Conservation (phyloP, 345 rosid species). For the Citrus cavaleriei region DNA sequence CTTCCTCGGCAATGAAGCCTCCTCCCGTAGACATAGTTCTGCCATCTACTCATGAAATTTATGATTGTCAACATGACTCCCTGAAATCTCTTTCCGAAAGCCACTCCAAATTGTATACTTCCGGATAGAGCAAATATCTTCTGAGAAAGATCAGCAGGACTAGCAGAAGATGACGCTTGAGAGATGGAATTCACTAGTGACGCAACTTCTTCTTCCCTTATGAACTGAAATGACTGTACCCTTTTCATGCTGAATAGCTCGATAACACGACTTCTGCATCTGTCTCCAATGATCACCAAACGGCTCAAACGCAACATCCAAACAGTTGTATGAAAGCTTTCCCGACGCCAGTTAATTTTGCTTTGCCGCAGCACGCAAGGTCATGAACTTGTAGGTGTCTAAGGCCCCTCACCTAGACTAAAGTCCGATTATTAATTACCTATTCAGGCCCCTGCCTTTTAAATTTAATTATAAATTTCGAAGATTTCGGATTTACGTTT, state of each 20-base stretch:
- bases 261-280: conserved; percentile 21
- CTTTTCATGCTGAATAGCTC: conserved; percentile 31
- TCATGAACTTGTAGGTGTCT: conserved; percentile 14
- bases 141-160: conserved; percentile 25
- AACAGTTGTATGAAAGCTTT: conserved; percentile 10
- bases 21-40: conserved; percentile 9
- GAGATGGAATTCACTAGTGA: conserved; percentile 26
- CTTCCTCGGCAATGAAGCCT: conserved; percentile 17
- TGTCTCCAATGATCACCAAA: conserved; percentile 33
- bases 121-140: conserved; percentile 20
- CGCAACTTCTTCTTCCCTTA: conserved; percentile 38
- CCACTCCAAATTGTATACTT: conserved; percentile 23
- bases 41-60: conserved; percentile 6
- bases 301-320: conserved; percentile 25
- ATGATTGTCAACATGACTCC: conserved; percentile 9
- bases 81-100: conserved; percentile 30
- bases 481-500: no score
- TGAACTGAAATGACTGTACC: conserved; percentile 25
- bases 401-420: no score
- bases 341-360: conserved; percentile 14
- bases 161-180: conserved; percentile 10
- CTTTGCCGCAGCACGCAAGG: conserved; percentile 28
- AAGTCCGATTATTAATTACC: no score
- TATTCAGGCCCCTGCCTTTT: no score
- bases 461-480: no score